Evolutionary conservation across 2,329 filamentous ascomycete genomes (phyloP), one percentile per base, ranked within the genome.

Genomic region (Alternaria triticina): DNA sequence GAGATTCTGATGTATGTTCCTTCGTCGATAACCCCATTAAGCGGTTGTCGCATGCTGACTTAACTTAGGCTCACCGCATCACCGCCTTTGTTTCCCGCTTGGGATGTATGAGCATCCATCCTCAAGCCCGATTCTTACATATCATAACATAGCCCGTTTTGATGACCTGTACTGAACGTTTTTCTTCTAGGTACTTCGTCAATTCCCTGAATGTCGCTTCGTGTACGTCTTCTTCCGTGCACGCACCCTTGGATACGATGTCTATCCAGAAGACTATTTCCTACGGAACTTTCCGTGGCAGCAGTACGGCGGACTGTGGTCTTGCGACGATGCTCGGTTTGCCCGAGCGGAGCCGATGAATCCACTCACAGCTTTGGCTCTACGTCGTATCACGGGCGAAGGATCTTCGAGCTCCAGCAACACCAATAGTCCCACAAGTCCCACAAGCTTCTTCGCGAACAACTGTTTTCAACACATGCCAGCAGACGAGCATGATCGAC

Each of bases 1-100:
- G 95, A 98, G 80, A 80, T 93, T 54, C 82, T 97, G 30, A 89
- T 86, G 91, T 92, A 82, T 74, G 87, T 81, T 4, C 11, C n/a
- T 28, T 7, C 3, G 5, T 23, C 30, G 22, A 33, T 12, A 12
- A n/a, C n/a, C n/a, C n/a, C n/a, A n/a, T n/a, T n/a, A n/a, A 27
- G 22, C 1, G 9, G n/a, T 43, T 28, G 2, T 23, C 3, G 27
- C 47, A 17, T 45, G 51, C 68, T 70, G 25, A 71, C 54, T n/a
- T 15, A 44, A 6, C 30, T 3, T 47, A 80, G 78, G 70, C 74
- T 81, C 40, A 77, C 76, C 13, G 79, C 76, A 28, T 74, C 74
- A 54, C 77, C 78, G 13, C 78, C 78, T 30, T 57, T 79, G 27
- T 80, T 79, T 59, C 79, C 79, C 30, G 78, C 73, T 70, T 81